Conservation (phyloP, 2,329 filamentous ascomycete species). For the Cercospora sp. region DNA sequence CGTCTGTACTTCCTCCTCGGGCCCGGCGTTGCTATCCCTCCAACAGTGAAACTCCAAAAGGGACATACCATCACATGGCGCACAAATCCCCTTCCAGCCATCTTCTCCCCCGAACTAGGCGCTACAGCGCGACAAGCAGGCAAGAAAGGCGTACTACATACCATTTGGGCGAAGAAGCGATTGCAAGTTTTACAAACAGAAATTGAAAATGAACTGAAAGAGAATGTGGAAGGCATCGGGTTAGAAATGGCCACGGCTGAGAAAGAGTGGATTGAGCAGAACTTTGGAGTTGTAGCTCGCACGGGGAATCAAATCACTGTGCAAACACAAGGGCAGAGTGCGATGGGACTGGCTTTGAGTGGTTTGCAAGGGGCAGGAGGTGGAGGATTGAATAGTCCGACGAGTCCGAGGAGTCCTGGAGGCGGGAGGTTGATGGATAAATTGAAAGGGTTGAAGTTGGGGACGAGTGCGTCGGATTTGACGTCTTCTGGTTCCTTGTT, state of each 20-base stretch:
- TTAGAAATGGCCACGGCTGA: constrained; percentile 82
- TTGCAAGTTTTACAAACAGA: constrained; percentile 73
- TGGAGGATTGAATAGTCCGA: constrained; percentile 50
- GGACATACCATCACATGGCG: constrained; percentile 51
- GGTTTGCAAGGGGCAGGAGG: background rate
- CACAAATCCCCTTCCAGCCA: constrained; percentile 80
- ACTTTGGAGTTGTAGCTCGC: constrained; percentile 65
- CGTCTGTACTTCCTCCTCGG: constrained; percentile 80
- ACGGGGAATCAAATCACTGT: constrained; percentile 42
- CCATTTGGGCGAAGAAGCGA: constrained; percentile 84
- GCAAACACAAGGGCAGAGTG: constrained; percentile 29
- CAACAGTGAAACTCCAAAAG: constrained; percentile 64
- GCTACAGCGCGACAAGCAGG: constrained; percentile 65
- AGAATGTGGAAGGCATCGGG: constrained; percentile 78
- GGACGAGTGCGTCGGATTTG: constrained; percentile 58
- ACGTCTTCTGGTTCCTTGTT: constrained; percentile 30
- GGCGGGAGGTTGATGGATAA: constrained; percentile 75
- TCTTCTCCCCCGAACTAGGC: constrained; percentile 76
- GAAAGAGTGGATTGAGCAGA: constrained; percentile 79
- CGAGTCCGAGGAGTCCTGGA: constrained; percentile 61
- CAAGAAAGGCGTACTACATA: constrained; percentile 80
- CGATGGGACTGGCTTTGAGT: constrained; percentile 33
- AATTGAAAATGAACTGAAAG: constrained; percentile 69
- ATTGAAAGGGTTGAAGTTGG: constrained; percentile 73
- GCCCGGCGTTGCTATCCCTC: constrained; percentile 68